These are phyloP conservation scores for Dendrostoma leiphaemia DNA, from an alignment of 2,329 filamentous ascomycete genomes.

Conservation along the genomic window DNA sequence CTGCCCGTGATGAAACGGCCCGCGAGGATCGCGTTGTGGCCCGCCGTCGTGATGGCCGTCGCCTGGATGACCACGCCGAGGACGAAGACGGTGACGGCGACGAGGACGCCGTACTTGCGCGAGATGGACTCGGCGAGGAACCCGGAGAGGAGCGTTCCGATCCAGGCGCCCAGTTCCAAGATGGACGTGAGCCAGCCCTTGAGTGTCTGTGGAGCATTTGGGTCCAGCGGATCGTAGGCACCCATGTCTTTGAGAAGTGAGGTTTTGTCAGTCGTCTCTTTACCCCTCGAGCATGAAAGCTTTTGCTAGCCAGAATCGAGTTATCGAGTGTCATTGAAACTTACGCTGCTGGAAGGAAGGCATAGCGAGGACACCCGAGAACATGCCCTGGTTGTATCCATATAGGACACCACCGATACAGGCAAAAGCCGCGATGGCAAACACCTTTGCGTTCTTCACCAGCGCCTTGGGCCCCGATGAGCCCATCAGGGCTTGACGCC, in stretches of 20 bases:
- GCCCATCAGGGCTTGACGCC: conserved; percentile 54
- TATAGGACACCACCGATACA: conserved; percentile 63
- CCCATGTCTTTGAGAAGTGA: conserved; percentile 48
- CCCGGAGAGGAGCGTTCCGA: conserved; percentile 69
- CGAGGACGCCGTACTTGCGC: conserved; percentile 67
- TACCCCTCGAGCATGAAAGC: too few species aligned
- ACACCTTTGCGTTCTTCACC: conserved; percentile 59
- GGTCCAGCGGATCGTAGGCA: conserved; percentile 45
- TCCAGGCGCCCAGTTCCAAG: conserved; percentile 73
- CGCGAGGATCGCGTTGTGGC: conserved; percentile 31
- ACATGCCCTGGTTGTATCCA: conserved; percentile 76
- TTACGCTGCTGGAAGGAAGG: conserved; percentile 48
- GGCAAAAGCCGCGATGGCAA: conserved; percentile 59
- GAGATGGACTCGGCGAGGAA: conserved; percentile 69
- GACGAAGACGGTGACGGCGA: conserved; percentile 66
- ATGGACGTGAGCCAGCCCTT: conserved; percentile 65
- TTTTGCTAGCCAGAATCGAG: too few species aligned
- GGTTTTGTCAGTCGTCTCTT: background rate
- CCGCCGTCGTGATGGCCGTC: conserved; percentile 55
- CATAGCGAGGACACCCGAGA: conserved; percentile 66
- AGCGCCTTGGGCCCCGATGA: conserved; percentile 49
- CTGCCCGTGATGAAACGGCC: conserved; percentile 43
- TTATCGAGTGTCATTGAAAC: conserved; percentile 25
- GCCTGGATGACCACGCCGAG: conserved; percentile 69
- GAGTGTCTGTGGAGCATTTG: conserved; percentile 46